Base-by-base conservation (phyloP, 2,329 filamentous ascomycete species). In the Shiraia sp. region DNA sequence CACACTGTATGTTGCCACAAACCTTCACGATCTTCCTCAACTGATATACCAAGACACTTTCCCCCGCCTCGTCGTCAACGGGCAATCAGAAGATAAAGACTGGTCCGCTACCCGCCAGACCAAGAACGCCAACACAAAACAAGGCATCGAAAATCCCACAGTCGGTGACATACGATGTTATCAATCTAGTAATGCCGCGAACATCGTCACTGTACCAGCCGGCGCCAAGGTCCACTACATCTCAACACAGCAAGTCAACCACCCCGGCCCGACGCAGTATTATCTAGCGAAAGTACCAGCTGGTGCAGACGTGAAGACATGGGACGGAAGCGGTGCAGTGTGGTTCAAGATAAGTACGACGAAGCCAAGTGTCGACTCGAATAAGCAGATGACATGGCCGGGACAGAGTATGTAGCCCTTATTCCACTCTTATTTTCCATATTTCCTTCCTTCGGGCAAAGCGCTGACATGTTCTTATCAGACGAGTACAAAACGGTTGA, bases 401-500 rank as follows among this genome's bases (percentile, higher is more conserved):
- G 60, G 53, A 10, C 60, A 63, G 25, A 63, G 60, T 63, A 48
- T 10, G 53, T 43, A n/a, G n/a, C n/a, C n/a, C 12, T 14, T 27
- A 5, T 7, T 17, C 24, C 12, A 13, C 14, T 8, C 28, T 3
- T 12, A 13, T 26, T n/a, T n/a, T n/a, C n/a, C n/a, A n/a, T n/a
- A n/a, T n/a, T n/a, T n/a, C n/a, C n/a, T n/a, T n/a, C n/a, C n/a
- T n/a, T n/a, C n/a, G n/a, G n/a, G n/a, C n/a, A n/a, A n/a, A n/a
- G n/a, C n/a, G n/a, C n/a, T n/a, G n/a, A n/a, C n/a, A n/a, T n/a
- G n/a, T n/a, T 4, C 15, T 9, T 3, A 5, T 10, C 28, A 60
- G 55, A 64, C 31, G 57, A 60, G 26, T 63, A 63, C 45, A 53
- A 52, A 26, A 58, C 53, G n/a, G 50, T 62, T n/a, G 61, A 65